phyloP scores from a whole-genome alignment of 169 alveolate species.

The Babesia divergens region DNA sequence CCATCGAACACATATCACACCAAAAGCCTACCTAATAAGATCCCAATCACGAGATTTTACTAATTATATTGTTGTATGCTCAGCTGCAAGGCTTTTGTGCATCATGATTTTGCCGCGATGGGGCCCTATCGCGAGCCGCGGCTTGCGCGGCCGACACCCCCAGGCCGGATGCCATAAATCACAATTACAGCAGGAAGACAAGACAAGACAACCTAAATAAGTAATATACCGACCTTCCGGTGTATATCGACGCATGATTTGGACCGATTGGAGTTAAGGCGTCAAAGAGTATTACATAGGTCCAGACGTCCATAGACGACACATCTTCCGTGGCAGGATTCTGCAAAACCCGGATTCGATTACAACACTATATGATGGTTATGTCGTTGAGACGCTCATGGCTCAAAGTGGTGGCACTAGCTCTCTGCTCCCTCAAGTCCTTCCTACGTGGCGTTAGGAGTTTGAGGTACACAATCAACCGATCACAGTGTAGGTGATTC shows the following conservation, averaged over 20 bases:
- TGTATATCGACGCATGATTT: no score
- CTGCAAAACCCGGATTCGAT: no score
- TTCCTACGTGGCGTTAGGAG: slow-evolving; percentile 16
- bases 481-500: slow-evolving; percentile 15
- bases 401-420: slow-evolving; percentile 21
- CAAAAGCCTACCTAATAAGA: slow-evolving; percentile 13
- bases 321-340: no score
- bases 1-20: not conserved
- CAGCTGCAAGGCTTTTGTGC: no score
- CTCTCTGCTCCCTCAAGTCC: slow-evolving; percentile 21
- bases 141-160: not conserved
- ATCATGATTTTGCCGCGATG: not conserved
- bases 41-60: no score
- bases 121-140: no score
- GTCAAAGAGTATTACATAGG: no score
- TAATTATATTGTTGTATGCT: no score
- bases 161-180: not conserved
- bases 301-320: no score
- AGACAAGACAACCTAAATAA: no score
- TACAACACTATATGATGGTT: slow-evolving; percentile 1
- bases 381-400: slow-evolving; percentile 19
- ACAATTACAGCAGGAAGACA: not conserved
- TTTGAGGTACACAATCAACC: not conserved
- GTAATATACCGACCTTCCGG: no score
- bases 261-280: no score